A percentile compares a stretch with the other conserved stretches of the same genome.
Evolutionary conservation across 2,329 filamentous ascomycete species (phyloP).

Genomic region (Ambrosiella xylebori): DNA sequence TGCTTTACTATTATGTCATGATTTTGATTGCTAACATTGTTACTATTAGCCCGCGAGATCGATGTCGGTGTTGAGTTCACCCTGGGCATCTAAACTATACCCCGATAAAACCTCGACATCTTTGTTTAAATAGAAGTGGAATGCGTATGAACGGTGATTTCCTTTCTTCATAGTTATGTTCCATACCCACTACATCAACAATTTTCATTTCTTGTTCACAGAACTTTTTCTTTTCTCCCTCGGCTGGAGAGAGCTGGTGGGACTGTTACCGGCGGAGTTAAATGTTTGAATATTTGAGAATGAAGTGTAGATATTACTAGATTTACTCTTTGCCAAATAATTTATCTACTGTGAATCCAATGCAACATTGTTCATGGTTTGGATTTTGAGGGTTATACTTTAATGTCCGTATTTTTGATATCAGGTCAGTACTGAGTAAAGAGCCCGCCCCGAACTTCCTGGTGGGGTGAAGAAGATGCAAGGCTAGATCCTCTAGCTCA

Average conservation of each 20-base stretch:
- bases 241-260: neutral
- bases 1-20: neutral
- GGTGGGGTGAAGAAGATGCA: no score
- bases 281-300: neutral
- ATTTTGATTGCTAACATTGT: slow-evolving; percentile 8
- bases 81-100: slow-evolving; percentile 60
- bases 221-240: neutral
- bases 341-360: neutral
- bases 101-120: slow-evolving; percentile 1
- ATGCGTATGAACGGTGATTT: slow-evolving; percentile 4
- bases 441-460: neutral
- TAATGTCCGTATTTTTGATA: neutral
- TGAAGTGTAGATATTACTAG: neutral
- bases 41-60: slow-evolving; percentile 61
- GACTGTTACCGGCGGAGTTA: neutral
- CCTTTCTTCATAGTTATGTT: slow-evolving; percentile 7
- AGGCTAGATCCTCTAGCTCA: no score
- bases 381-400: neutral
- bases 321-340: neutral
- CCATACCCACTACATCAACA: slow-evolving; percentile 8
- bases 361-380: no score
- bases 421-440: neutral
- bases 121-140: neutral
- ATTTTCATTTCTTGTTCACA: slow-evolving; percentile 5
- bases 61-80: slow-evolving; percentile 94